These are phyloP conservation scores for Chrysopogon serrulatus DNA, from an alignment of 176 grass and related monocot species.

Conservation along the genomic window DNA sequence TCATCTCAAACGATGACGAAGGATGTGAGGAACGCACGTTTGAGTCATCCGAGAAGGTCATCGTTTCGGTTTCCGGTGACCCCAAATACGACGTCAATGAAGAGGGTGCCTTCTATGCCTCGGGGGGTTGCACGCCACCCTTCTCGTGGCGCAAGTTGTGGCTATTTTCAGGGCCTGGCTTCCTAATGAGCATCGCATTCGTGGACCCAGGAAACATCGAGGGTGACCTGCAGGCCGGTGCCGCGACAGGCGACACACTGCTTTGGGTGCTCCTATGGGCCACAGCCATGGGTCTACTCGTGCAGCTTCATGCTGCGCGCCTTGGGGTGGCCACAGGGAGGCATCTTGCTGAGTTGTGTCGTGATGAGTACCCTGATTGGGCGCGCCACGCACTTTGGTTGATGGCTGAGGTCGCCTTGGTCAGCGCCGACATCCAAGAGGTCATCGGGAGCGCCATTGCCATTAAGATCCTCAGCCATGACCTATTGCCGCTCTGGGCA, in stretches of 20 bases:
- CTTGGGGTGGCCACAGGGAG: constrained; percentile 73
- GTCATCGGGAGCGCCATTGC: constrained; percentile 90
- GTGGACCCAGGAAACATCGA: constrained; percentile 88
- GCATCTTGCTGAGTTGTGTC: constrained; percentile 84
- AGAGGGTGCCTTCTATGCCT: constrained; percentile 5
- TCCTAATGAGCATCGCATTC: constrained; percentile 95
- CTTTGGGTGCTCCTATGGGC: constrained; percentile 87
- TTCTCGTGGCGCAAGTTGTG: constrained; percentile 94
- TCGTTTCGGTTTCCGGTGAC: constrained; percentile 38
- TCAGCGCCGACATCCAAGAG: constrained; percentile 91
- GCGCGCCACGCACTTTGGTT: constrained; percentile 60
- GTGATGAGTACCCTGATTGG: constrained; percentile 81
- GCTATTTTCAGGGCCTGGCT: constrained; percentile 78
- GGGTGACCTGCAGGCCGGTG: constrained; percentile 86
- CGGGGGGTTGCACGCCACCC: constrained; percentile 1
- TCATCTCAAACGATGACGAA: constrained; percentile 4
- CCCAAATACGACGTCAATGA: constrained; percentile 6
- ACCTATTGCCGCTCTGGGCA: constrained; percentile 69
- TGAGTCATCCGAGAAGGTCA: constrained; percentile 53
- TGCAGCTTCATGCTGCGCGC: constrained; percentile 76
- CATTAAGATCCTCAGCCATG: constrained; percentile 81
- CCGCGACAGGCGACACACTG: constrained; percentile 60
- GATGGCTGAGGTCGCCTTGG: constrained; percentile 88
- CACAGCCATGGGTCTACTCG: constrained; percentile 69
- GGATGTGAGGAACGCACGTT: constrained; percentile 48